A percentile compares a stretch with the other conserved stretches of the same genome.
Evolutionary conservation across 2,329 filamentous ascomycete genomes (phyloP).

Genomic region (Pseudopithomyces maydicus): DNA sequence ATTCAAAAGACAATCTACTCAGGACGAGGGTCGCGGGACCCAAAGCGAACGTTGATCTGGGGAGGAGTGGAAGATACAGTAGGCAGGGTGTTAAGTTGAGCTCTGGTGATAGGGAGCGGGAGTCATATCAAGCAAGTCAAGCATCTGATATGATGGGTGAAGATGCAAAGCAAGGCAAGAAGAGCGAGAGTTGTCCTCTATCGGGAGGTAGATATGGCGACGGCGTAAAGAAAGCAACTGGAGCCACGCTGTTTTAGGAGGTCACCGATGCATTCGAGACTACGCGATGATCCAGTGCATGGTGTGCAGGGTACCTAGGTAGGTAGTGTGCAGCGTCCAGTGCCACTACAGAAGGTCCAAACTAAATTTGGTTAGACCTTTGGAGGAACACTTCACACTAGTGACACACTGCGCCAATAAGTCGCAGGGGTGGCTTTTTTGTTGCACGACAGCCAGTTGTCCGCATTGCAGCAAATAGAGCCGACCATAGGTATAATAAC

Average conservation of each 20-base stretch:
- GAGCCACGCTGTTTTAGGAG: neutral
- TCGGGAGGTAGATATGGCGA: neutral
- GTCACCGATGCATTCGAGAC: neutral
- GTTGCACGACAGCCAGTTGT: no score
- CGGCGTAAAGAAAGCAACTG: neutral
- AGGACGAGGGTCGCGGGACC: neutral
- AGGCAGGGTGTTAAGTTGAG: neutral
- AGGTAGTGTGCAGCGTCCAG: no score
- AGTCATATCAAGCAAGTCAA: neutral
- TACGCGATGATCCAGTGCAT: no score
- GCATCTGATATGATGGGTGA: no score
- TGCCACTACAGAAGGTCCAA: no score
- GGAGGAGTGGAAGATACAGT: neutral
- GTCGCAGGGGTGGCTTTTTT: no score
- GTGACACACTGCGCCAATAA: no score
- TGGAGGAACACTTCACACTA: no score
- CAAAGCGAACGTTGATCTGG: neutral
- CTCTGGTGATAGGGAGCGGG: neutral
- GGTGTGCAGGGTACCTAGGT: no score
- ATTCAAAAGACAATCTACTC: neutral
- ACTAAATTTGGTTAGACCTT: no score
- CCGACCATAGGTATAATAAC: neutral
- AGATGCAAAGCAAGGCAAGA: neutral
- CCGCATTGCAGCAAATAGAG: no score
- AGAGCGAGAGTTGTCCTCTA: no score